Conservation (phyloP, 1,284 basidiomycete genomes). For the Irpex rosettiformis region DNA sequence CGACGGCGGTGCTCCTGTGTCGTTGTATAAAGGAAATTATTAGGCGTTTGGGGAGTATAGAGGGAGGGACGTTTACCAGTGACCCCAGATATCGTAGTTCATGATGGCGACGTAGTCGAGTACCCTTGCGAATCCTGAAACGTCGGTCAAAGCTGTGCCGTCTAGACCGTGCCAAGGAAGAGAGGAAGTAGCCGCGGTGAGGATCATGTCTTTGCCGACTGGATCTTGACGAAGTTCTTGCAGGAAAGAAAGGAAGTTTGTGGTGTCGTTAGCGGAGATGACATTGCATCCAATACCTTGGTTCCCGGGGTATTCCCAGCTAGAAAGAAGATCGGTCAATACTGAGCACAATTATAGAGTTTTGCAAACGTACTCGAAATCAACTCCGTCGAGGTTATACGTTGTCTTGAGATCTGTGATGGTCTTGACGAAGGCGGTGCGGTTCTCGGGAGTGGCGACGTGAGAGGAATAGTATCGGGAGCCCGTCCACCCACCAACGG, state of each 20-base stretch:
- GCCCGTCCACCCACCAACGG: conserved; percentile 85
- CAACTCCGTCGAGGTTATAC: conserved; percentile 75
- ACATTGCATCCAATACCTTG: conserved; percentile 75
- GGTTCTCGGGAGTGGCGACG: conserved; percentile 53
- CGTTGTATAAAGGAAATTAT: background rate
- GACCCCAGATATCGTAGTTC: conserved; percentile 84
- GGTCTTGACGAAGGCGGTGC: conserved; percentile 67
- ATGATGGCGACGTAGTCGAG: conserved; percentile 85
- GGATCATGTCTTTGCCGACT: conserved; percentile 53
- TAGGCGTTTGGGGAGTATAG: background rate
- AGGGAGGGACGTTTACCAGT: conserved; percentile 15
- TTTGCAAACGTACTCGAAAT: conserved; percentile 60
- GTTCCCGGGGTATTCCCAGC: conserved; percentile 84
- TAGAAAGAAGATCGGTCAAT: conserved; percentile 26
- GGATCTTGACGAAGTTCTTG: conserved; percentile 65
- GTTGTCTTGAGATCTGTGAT: conserved; percentile 53
- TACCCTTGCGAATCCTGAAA: conserved; percentile 64
- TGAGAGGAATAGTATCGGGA: conserved; percentile 67
- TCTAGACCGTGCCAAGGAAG: conserved; percentile 62
- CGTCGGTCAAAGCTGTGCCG: conserved; percentile 57
- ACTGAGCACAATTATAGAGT: background rate
- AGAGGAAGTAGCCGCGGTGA: conserved; percentile 73
- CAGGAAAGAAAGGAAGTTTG: conserved; percentile 74
- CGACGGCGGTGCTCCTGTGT: conserved; percentile 41
- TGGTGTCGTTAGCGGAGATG: conserved; percentile 60